These are phyloP conservation scores for Kuraishia floccosa DNA, from an alignment of 805 yeast species.

Conservation along the genomic window DNA sequence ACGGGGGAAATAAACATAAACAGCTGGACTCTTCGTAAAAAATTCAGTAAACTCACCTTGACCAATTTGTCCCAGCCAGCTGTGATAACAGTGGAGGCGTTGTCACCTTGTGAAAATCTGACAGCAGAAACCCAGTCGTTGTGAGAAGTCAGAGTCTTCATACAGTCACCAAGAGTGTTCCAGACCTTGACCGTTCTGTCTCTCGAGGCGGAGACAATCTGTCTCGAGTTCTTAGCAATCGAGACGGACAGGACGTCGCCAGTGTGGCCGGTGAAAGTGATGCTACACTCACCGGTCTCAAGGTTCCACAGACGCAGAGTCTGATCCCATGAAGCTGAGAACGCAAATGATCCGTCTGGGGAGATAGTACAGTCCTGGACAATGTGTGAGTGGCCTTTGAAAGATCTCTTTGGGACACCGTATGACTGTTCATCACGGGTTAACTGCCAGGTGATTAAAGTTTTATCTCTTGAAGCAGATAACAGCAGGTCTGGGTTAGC, in stretches of 20 bases:
- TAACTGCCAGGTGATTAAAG: slow-evolving; percentile 96
- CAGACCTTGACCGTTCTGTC: slow-evolving; percentile 98
- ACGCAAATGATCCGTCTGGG: slow-evolving; percentile 94
- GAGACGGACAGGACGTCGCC: slow-evolving; percentile 97
- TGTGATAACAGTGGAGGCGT: slow-evolving; percentile 72
- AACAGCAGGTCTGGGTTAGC: slow-evolving; percentile 96
- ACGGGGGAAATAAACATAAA: slow-evolving; percentile 1
- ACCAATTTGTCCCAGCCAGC: slow-evolving; percentile 99
- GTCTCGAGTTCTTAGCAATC: slow-evolving; percentile 92
- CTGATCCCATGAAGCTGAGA: slow-evolving; percentile 99
- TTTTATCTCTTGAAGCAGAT: slow-evolving; percentile 98
- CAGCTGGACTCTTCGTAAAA: too few relatives aligned
- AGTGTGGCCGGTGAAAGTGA: slow-evolving; percentile 96
- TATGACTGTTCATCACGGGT: slow-evolving; percentile 91
- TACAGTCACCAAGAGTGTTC: slow-evolving; percentile 97
- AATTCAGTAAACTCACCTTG: slow-evolving; percentile 84
- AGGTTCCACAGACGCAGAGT: slow-evolving; percentile 98
- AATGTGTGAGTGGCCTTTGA: slow-evolving; percentile 98
- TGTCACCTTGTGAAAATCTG: slow-evolving; percentile 89
- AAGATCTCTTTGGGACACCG: slow-evolving; percentile 97
- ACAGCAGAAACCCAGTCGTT: slow-evolving; percentile 98
- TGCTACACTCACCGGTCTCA: slow-evolving; percentile 84
- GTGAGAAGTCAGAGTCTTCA: slow-evolving; percentile 92
- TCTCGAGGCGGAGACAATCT: slow-evolving; percentile 97
- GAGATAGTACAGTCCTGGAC: slow-evolving; percentile 97